phyloP scores from a whole-genome alignment of 768 basidiomycete genomes.

The Leccinum variicolor region DNA sequence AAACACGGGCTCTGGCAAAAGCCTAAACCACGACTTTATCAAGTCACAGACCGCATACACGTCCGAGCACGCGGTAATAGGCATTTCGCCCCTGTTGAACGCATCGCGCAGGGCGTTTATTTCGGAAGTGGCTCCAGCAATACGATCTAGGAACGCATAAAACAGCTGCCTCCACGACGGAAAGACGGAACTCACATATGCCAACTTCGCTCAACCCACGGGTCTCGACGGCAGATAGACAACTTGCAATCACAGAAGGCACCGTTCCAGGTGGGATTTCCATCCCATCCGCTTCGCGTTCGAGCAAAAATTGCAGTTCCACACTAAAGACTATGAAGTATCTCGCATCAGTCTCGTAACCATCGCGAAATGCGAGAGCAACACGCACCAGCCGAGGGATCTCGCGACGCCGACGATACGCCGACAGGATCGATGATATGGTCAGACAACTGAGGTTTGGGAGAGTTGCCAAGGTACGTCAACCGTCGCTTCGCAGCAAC shows the following conservation, averaged over 20 bases:
- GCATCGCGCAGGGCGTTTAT: constrained; percentile 69
- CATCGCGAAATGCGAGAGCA: background rate
- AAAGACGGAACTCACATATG: constrained; percentile 57
- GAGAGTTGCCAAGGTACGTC: constrained; percentile 75
- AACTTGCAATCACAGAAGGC: constrained; percentile 62
- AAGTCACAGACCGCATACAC: constrained; percentile 82
- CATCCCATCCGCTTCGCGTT: constrained; percentile 55
- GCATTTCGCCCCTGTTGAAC: constrained; percentile 71
- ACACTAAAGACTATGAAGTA: constrained; percentile 63
- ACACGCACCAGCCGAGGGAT: constrained; percentile 69
- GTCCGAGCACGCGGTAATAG: constrained; percentile 58
- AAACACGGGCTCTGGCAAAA: constrained; percentile 78
- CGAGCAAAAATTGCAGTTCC: constrained; percentile 64
- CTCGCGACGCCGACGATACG: constrained; percentile 47
- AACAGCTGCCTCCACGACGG: background rate
- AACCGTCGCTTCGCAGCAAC: constrained; percentile 72
- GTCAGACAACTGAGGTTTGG: constrained; percentile 72
- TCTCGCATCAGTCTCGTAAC: constrained; percentile 2
- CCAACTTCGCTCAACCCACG: constrained; percentile 80
- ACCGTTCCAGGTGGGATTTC: constrained; percentile 55
- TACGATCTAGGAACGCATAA: constrained; percentile 54
- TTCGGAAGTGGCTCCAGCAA: constrained; percentile 71
- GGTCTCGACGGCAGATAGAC: constrained; percentile 66
- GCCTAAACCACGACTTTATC: constrained; percentile 83
- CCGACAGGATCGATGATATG: constrained; percentile 64